These are phyloP conservation scores for Clavariopsis aquatica DNA, from an alignment of 495 filamentous ascomycete genomes.

Conservation along the genomic window DNA sequence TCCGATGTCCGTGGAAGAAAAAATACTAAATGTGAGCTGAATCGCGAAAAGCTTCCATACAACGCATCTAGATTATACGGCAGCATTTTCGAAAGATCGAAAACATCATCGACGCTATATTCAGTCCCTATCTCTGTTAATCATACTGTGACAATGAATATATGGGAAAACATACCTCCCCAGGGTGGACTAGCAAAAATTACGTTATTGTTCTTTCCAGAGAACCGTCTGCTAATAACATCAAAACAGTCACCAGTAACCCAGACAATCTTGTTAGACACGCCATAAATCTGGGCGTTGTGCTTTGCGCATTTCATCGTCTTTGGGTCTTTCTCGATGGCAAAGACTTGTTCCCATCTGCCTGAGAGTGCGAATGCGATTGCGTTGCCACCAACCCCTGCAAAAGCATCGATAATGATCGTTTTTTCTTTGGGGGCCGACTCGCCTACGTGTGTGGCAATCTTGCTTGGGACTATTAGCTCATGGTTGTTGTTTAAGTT, in stretches of 20 bases:
- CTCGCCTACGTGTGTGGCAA: slow-evolving; percentile 70
- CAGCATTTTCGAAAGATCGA: slow-evolving; percentile 82
- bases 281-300: slow-evolving; percentile 87
- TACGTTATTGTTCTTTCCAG: slow-evolving; percentile 50
- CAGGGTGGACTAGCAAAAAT: slow-evolving; percentile 93
- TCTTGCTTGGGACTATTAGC: slow-evolving; percentile 57
- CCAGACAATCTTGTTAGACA: slow-evolving; percentile 76
- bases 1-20: slow-evolving; percentile 90
- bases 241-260: slow-evolving; percentile 81
- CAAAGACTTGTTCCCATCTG: slow-evolving; percentile 78
- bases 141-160: neutral
- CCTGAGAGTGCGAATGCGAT: slow-evolving; percentile 84
- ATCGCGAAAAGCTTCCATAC: slow-evolving; percentile 57
- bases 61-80: slow-evolving; percentile 73
- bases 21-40: slow-evolving; percentile 62
- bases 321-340: slow-evolving; percentile 77
- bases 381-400: slow-evolving; percentile 89
- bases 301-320: slow-evolving; percentile 86
- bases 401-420: slow-evolving; percentile 81
- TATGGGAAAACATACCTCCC: slow-evolving; percentile 63
- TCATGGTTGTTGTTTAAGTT: slow-evolving; percentile 1
- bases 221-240: slow-evolving; percentile 46
- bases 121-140: slow-evolving; percentile 60
- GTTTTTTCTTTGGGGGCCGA: slow-evolving; percentile 54
- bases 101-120: slow-evolving; percentile 75